Base-by-base conservation (phyloP, 2,329 filamentous ascomycete genomes). In the Helotiales sp. region DNA sequence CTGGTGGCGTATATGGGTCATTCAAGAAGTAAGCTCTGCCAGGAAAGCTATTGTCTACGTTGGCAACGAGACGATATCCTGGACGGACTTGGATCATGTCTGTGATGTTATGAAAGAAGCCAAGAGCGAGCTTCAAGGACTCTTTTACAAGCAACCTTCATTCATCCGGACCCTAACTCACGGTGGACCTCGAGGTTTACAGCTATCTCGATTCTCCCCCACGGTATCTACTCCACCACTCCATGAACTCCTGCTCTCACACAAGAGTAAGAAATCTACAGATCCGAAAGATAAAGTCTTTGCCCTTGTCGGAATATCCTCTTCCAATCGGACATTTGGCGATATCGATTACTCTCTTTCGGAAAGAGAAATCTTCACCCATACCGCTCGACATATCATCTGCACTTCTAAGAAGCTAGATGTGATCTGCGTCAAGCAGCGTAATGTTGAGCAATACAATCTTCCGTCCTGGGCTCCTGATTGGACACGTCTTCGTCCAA, bases 11-110 rank as follows among this genome's bases (percentile, higher is more conserved):
- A 70, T 75, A 0, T 77, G 75, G 76, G 72, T 78, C 1, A 70
- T 78, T 0, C 75, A 78, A 60, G 76, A 77, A 60, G 71, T 78
- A 13, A 70, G 72, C 0, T 66, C 75, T 25, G 74, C 75, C 0
- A 61, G 59, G 27, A 59, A 62, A 3, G 72, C 71, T 5, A 66
- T 59, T 3, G 65, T 79, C 0, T 71, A 73, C 46, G 77, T 75
- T 59, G 76, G 76, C 1, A 34, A 57, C 0, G 67, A 75, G 3
- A 52, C 52, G 1, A 71, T 77, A 5, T 46, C 63, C 1, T 77
- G 75, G 75, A 55, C 63, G 5, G 65, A 73, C 1, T 71, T 79
- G 24, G 56, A 69, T 17, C 57, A 40, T 8, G 60, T 65, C 2
- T 66, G 63, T 48, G 62, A 65, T 36, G 57, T 65, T 9, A 31